phyloP scores from a whole-genome alignment of 169 alveolate genomes.

The Eimeria brunetti region DNA sequence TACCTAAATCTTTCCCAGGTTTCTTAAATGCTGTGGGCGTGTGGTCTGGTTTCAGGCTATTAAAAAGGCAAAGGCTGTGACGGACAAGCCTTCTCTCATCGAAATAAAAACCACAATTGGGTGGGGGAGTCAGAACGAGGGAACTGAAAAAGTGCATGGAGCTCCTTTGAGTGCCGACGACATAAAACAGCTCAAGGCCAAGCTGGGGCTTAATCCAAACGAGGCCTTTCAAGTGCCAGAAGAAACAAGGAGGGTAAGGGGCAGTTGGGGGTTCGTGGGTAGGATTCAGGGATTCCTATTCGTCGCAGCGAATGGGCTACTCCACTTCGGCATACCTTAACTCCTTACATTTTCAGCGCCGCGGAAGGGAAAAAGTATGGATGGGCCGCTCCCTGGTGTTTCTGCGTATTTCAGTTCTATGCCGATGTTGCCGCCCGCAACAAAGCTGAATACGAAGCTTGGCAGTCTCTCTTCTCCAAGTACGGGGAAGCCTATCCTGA shows the following conservation, averaged over 20 bases:
- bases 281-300: not conserved
- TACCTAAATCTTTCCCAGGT: not conserved
- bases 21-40: not conserved
- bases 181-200: constrained; percentile 81
- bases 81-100: constrained; percentile 87
- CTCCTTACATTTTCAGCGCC: not conserved
- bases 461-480: constrained; percentile 83
- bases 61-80: constrained; percentile 86
- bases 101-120: constrained; percentile 88
- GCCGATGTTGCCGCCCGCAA: constrained; percentile 80
- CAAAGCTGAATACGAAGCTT: constrained; percentile 80
- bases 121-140: constrained; percentile 86
- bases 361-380: not conserved
- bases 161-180: constrained; percentile 90
- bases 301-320: not conserved
- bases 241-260: constrained; percentile 79
- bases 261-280: not conserved
- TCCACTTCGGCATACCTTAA: not conserved
- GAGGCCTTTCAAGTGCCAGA: constrained; percentile 86
- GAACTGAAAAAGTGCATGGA: constrained; percentile 90
- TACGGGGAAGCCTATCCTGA: constrained; percentile 82
- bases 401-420: constrained; percentile 49
- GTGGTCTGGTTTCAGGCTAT: constrained; percentile 74
- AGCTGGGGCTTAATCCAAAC: constrained; percentile 86
- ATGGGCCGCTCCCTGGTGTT: not conserved